Conservation (phyloP, 176 grass and related monocot species). For the Thalia dealbata region DNA sequence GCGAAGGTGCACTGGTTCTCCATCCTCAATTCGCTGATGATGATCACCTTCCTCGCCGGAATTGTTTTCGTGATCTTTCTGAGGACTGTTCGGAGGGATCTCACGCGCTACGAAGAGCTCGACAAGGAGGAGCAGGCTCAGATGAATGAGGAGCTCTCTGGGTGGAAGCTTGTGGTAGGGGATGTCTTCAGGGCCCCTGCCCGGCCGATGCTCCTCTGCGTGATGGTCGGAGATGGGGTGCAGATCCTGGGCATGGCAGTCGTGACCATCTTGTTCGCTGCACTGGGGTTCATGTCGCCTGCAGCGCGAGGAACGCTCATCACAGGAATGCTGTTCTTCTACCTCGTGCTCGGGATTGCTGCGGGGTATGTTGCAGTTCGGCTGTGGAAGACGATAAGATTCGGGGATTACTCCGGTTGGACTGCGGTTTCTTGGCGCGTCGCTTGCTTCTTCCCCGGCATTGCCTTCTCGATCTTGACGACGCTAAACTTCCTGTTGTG, state of each 20-base stretch:
- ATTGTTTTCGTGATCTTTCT: constrained; percentile 41
- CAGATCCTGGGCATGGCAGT: constrained; percentile 46
- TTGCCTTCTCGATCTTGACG: constrained; percentile 38
- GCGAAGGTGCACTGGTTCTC: constrained; percentile 53
- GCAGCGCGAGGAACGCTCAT: constrained; percentile 39
- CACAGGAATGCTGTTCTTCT: constrained; percentile 44
- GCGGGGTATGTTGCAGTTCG: constrained; percentile 37
- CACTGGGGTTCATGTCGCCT: constrained; percentile 47
- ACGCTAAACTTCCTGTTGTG: constrained; percentile 37
- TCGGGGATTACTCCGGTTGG: constrained; percentile 33
- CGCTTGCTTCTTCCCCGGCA: constrained; percentile 45
- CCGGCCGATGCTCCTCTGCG: constrained; percentile 34
- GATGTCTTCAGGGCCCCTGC: constrained; percentile 39
- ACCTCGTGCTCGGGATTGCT: constrained; percentile 35
- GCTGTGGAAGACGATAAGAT: constrained; percentile 39
- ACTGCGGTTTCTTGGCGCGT: constrained; percentile 38
- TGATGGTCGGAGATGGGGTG: constrained; percentile 38
- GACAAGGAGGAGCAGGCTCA: constrained; percentile 44
- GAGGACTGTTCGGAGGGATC: constrained; percentile 37
- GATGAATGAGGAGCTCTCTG: constrained; percentile 44
- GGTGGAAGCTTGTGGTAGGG: constrained; percentile 41
- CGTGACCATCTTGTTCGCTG: constrained; percentile 48
- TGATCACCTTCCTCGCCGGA: constrained; percentile 40
- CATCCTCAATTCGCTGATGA: constrained; percentile 41
- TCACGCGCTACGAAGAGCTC: constrained; percentile 37